phyloP scores from a whole-genome alignment of 2,329 filamentous ascomycete genomes.

The Pseudocercospora pini-densiflorae region DNA sequence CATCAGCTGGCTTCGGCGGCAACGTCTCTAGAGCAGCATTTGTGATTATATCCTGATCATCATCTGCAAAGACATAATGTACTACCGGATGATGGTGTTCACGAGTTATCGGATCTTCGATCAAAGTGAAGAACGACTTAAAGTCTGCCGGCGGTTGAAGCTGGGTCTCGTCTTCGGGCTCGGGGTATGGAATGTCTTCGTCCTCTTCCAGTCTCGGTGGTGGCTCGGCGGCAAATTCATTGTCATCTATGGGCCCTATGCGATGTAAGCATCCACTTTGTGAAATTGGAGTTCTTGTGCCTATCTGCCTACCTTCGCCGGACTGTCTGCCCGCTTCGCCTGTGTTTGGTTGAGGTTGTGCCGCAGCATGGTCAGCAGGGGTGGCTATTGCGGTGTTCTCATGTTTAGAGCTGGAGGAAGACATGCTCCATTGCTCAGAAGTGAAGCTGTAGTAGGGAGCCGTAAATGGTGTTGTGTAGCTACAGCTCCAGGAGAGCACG shows the following conservation, averaged over 20 bases:
- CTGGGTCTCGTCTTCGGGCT: slow-evolving; percentile 21
- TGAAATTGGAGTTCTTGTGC: background rate
- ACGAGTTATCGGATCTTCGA: slow-evolving; percentile 74
- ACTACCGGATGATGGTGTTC: slow-evolving; percentile 82
- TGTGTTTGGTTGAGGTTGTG: background rate
- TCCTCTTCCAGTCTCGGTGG: slow-evolving; percentile 9
- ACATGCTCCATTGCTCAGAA: background rate
- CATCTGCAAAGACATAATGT: slow-evolving; percentile 92
- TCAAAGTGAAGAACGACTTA: slow-evolving; percentile 81
- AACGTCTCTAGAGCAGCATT: slow-evolving; percentile 64
- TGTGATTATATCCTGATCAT: slow-evolving; percentile 78
- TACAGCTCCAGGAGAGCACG: background rate
- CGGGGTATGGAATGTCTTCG: slow-evolving; percentile 27
- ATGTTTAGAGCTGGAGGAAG: background rate
- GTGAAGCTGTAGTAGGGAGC: background rate
- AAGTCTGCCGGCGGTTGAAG: slow-evolving; percentile 57
- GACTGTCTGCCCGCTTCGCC: background rate
- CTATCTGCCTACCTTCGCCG: slow-evolving; percentile 9
- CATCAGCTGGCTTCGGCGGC: slow-evolving; percentile 24
- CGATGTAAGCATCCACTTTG: slow-evolving; percentile 2
- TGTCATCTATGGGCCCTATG: slow-evolving; percentile 19
- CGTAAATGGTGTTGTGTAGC: background rate
- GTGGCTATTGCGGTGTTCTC: background rate
- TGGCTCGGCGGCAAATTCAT: slow-evolving; percentile 12
- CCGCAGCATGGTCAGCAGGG: background rate